Conservation (phyloP, 2,329 filamentous ascomycete genomes). For the Pseudogymnoascus sp. region DNA sequence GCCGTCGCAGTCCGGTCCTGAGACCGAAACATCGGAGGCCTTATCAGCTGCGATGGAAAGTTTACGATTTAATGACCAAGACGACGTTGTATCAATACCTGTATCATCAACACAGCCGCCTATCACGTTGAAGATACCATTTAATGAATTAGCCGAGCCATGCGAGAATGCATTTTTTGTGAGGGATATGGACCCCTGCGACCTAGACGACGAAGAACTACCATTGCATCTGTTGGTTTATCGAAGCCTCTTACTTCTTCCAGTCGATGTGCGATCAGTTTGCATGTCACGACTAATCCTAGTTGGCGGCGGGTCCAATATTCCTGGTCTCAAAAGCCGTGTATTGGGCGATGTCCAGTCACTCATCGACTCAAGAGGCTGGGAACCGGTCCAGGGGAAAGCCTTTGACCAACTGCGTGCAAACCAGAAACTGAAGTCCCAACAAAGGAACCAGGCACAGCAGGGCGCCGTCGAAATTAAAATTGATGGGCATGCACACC, state of each 20-base stretch:
- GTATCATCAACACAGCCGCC: conserved; percentile 37
- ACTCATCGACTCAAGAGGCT: conserved; percentile 61
- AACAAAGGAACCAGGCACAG: conserved; percentile 1
- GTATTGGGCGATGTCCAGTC: conserved; percentile 65
- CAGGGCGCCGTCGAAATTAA: background rate
- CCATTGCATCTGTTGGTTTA: conserved; percentile 72
- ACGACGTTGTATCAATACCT: conserved; percentile 33
- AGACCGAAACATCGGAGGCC: conserved; percentile 23
- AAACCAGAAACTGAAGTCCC: conserved; percentile 20
- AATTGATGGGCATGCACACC: background rate
- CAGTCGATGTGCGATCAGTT: conserved; percentile 70
- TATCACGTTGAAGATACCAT: conserved; percentile 55
- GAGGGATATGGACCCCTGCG: conserved; percentile 41
- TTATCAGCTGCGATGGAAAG: conserved; percentile 47
- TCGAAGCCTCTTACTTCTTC: conserved; percentile 63
- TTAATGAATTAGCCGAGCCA: conserved; percentile 62
- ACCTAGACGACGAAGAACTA: conserved; percentile 80
- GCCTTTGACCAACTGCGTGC: conserved; percentile 47
- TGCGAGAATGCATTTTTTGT: conserved; percentile 69
- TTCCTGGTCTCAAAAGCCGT: conserved; percentile 71
- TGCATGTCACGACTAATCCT: conserved; percentile 89
- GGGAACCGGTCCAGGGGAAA: conserved; percentile 68
- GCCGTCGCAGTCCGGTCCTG: conserved; percentile 12
- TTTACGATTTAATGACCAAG: conserved; percentile 39
- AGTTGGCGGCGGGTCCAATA: conserved; percentile 68